These are phyloP conservation scores for Fusarium sulawesiense DNA, from an alignment of 2,329 filamentous ascomycete genomes.

Conservation along the genomic window DNA sequence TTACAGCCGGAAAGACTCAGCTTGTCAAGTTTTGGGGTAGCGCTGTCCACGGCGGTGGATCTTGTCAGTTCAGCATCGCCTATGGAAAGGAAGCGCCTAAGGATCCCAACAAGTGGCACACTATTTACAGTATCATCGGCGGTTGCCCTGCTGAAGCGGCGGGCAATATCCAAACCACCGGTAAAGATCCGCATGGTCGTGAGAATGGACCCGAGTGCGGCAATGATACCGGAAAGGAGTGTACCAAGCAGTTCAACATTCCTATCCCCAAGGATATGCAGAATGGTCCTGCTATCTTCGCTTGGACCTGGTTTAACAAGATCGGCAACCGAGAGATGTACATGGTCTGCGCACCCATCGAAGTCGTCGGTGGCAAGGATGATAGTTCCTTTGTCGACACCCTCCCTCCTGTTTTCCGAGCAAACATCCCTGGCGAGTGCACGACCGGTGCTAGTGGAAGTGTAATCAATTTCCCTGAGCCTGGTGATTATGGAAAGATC, in stretches of 20 bases:
- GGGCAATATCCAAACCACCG: constrained; percentile 27
- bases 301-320: constrained; percentile 84
- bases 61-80: constrained; percentile 44
- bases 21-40: constrained; percentile 46
- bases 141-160: constrained; percentile 42
- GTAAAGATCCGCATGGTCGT: constrained; percentile 33
- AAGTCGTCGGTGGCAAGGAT: constrained; percentile 60
- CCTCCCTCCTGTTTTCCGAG: constrained; percentile 39
- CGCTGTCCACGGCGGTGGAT: constrained; percentile 46
- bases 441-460: constrained; percentile 32
- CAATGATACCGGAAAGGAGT: constrained; percentile 40
- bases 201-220: constrained; percentile 40
- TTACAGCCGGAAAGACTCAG: constrained; percentile 38
- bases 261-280: constrained; percentile 46
- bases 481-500: constrained; percentile 40
- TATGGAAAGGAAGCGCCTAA: constrained; percentile 39
- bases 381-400: constrained; percentile 39
- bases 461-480: constrained; percentile 43
- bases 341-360: constrained; percentile 83
- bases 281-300: constrained; percentile 70
- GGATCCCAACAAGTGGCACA: constrained; percentile 37
- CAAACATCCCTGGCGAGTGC: constrained; percentile 45
- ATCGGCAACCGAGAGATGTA: constrained; percentile 86
- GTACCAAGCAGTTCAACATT: constrained; percentile 41
- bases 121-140: constrained; percentile 44